These are phyloP conservation scores for Camelina neglecta DNA, from an alignment of 345 rosid genomes.

Conservation along the genomic window DNA sequence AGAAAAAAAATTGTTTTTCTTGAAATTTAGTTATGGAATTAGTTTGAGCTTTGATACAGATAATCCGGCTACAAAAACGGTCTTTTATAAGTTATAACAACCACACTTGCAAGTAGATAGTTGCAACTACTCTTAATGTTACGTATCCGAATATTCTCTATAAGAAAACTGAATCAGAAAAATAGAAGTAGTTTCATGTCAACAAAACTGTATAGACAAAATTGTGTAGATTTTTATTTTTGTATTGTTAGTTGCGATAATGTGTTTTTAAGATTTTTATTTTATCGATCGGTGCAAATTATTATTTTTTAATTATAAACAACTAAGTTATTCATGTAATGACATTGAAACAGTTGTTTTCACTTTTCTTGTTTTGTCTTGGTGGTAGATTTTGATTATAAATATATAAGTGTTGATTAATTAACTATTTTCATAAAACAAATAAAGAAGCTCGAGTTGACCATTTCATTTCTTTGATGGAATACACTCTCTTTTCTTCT, in stretches of 20 bases:
- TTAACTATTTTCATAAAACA: neutral
- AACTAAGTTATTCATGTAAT: slow-evolving; percentile 29
- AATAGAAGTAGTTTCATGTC: neutral
- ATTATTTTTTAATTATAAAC: neutral
- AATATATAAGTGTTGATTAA: slow-evolving; percentile 12
- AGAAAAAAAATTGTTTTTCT: neutral
- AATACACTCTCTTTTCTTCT: slow-evolving; percentile 4
- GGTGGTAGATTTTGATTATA: slow-evolving; percentile 34
- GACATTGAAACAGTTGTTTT: slow-evolving; percentile 32
- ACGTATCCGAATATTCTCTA: slow-evolving; percentile 7
- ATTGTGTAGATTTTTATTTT: neutral
- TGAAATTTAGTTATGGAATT: neutral
- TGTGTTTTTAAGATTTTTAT: neutral
- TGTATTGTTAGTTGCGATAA: slow-evolving; percentile 16
- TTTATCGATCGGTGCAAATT: slow-evolving; percentile 11
- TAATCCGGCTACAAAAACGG: neutral
- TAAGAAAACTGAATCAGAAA: neutral
- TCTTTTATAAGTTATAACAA: neutral
- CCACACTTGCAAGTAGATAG: neutral
- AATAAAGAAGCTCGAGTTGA: slow-evolving; percentile 30
- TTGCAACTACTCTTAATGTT: neutral
- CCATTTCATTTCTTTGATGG: slow-evolving; percentile 19
- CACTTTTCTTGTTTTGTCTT: slow-evolving; percentile 24
- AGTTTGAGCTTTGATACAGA: neutral
- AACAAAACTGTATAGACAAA: neutral